Evolutionary conservation across 2,329 filamentous ascomycete species (phyloP).

Genomic region (Boeremia lycopersici): DNA sequence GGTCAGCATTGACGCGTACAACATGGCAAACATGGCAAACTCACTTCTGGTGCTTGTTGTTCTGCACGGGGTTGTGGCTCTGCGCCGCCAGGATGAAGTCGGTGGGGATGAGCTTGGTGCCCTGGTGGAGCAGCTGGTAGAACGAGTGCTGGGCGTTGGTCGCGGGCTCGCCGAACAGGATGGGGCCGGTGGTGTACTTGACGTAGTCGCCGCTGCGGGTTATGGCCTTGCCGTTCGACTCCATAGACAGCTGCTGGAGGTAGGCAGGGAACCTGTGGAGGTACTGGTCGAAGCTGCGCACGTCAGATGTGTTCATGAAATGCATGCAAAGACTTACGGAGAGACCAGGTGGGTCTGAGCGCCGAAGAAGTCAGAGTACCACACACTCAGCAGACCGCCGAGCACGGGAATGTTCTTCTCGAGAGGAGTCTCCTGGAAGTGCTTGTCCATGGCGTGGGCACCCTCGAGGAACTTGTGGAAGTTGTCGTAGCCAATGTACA

Average conservation of each 20-base stretch:
- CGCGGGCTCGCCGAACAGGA: constrained; percentile 96
- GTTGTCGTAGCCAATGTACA: constrained; percentile 97
- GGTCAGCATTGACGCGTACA: constrained; percentile 33
- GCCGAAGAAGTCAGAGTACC: constrained; percentile 99
- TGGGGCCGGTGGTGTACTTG: constrained; percentile 96
- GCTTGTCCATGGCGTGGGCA: constrained; percentile 97
- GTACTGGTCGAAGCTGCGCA: constrained; percentile 88
- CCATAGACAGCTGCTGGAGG: constrained; percentile 98
- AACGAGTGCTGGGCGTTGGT: constrained; percentile 99
- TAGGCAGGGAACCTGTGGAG: constrained; percentile 98
- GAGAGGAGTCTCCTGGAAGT: constrained; percentile 89
- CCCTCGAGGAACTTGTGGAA: constrained; percentile 95
- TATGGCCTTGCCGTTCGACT: constrained; percentile 98
- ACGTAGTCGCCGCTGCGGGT: constrained; percentile 85
- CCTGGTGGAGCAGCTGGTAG: constrained; percentile 99
- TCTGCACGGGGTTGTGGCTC: constrained; percentile 93
- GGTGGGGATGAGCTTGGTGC: constrained; percentile 96
- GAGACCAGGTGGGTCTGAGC: constrained; percentile 97
- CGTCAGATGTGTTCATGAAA: constrained; percentile 8
- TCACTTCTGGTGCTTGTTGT: constrained; percentile 88
- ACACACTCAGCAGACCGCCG: constrained; percentile 91
- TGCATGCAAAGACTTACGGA: constrained; percentile 67
- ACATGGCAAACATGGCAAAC: too few species aligned
- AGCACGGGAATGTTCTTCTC: constrained; percentile 94
- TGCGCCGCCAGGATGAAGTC: constrained; percentile 97